Evolutionary conservation across 495 filamentous ascomycete genomes (phyloP), one percentile per base, ranked within the genome.

Genomic region (Bacidia gigantensis): DNA sequence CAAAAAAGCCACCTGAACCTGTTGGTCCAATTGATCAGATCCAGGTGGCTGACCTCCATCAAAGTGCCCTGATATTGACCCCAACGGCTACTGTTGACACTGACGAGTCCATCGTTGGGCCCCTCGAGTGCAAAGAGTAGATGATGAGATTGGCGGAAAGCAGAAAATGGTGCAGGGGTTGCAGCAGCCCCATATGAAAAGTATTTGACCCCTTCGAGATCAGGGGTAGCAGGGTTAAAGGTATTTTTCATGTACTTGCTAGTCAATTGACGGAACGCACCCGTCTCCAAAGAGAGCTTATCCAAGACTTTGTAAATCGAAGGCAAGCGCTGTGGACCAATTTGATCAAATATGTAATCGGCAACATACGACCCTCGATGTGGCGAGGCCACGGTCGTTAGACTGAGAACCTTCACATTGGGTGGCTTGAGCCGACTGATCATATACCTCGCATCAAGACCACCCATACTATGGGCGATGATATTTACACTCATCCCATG

Each of bases 21-120:
- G 60, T 95, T 96, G 47, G 80, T 89, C 92, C 90, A 98, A 67
- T 96, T 96, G 65, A 96, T 98, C 49, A 95, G 69, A 59, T 95
- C 89, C 3, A 96, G 67, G 67, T 98, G 92, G 64, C 81, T 93
- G 25, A 94, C 87, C 10, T 78, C 80, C 3, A 89, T 66, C n/a
- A 98, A 64, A 2, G 92, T 96, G 2, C 92, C 92, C 64, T 90
- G 86, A 63, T 96, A 96, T 1, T 74, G 75, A n/a, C 92, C 92
- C 89, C 90, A 96, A 59, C 76, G 73, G 56, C 82, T 83, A 60
- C 88, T 95, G 9, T 74, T 67, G 23, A 96, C 87, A 61, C 86
- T 93, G 17, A 98, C 92, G 3, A 98, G 75, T 0, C 92, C 92
- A 57, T 98, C 92, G 63, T 98, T 98, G 1, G 81, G 77, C 0